phyloP scores from a whole-genome alignment of 345 rosid genomes.

The Combretum micranthum region DNA sequence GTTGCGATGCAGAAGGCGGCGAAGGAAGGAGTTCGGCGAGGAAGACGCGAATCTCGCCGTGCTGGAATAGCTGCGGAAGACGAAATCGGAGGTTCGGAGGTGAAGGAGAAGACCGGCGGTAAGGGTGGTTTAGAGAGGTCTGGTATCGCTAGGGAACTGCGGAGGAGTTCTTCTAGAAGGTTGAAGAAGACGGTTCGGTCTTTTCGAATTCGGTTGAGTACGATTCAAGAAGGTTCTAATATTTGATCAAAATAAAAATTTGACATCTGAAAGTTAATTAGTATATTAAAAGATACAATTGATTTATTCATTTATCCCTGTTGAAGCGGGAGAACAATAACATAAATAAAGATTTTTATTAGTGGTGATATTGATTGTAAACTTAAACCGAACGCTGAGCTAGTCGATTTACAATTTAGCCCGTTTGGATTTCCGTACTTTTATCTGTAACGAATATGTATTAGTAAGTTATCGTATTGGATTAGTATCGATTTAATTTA shows the following conservation, averaged over 20 bases:
- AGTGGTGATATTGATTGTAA: no score
- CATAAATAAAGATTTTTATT: no score
- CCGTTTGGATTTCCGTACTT: no score
- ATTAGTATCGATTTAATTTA: no score
- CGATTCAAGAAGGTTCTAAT: constrained; percentile 10
- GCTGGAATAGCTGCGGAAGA: not conserved
- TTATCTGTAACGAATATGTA: no score
- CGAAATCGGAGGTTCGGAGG: not conserved
- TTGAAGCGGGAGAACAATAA: no score
- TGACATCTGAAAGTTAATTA: no score
- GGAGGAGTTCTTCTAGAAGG: constrained; percentile 8
- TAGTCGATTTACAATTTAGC: no score
- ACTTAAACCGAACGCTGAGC: no score
- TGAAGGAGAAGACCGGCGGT: constrained; percentile 1
- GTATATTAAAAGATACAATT: no score
- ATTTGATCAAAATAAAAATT: not conserved
- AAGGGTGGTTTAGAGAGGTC: constrained; percentile 1
- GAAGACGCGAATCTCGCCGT: constrained; percentile 14
- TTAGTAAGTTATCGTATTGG: no score
- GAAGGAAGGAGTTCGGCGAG: not conserved
- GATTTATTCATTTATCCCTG: no score
- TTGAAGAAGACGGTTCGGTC: constrained; percentile 10
- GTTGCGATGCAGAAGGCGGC: constrained; percentile 14
- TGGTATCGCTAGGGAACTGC: not conserved
- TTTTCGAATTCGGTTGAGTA: constrained; percentile 13